Evolutionary conservation across 2,329 filamentous ascomycete species (phyloP).

Genomic region (Onygenales sp.): DNA sequence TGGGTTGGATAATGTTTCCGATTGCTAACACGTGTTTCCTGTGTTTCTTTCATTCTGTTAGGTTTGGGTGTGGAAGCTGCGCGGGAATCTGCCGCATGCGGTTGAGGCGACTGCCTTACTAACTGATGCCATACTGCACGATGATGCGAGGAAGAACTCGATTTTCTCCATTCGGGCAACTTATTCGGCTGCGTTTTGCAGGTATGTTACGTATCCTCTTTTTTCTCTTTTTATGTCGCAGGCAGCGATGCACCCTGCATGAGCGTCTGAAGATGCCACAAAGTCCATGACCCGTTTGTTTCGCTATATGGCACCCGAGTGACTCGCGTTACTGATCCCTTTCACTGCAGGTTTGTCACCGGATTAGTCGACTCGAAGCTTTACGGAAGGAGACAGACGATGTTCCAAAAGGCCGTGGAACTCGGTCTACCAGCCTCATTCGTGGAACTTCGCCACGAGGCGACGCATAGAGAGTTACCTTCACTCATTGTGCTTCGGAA

Average conservation of each 20-base stretch:
- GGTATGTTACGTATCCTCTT: constrained; percentile 20
- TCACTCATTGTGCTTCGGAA: constrained; percentile 62
- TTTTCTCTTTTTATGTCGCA: neutral
- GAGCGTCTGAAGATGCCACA: too few relatives aligned
- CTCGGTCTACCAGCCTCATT: constrained; percentile 53
- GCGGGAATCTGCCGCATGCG: constrained; percentile 35
- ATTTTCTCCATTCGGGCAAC: constrained; percentile 36
- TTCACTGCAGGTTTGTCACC: constrained; percentile 31
- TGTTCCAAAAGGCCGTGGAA: constrained; percentile 35
- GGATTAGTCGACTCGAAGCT: constrained; percentile 36
- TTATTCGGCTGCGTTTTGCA: constrained; percentile 37
- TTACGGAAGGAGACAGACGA: constrained; percentile 31
- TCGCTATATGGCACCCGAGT: too few relatives aligned
- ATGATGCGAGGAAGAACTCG: constrained; percentile 31
- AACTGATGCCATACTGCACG: constrained; percentile 37
- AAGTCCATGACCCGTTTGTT: too few relatives aligned
- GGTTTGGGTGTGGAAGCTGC: constrained; percentile 37
- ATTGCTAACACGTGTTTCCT: neutral
- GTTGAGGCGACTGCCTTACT: constrained; percentile 38
- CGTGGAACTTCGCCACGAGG: constrained; percentile 81
- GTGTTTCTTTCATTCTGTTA: constrained; percentile 10
- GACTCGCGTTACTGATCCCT: neutral
- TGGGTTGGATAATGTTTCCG: neutral
- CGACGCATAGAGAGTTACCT: constrained; percentile 80
- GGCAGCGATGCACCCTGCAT: too few relatives aligned